Base-by-base conservation (phyloP, 2,329 filamentous ascomycete genomes). In the Ophiostoma novo-ulmi region DNA sequence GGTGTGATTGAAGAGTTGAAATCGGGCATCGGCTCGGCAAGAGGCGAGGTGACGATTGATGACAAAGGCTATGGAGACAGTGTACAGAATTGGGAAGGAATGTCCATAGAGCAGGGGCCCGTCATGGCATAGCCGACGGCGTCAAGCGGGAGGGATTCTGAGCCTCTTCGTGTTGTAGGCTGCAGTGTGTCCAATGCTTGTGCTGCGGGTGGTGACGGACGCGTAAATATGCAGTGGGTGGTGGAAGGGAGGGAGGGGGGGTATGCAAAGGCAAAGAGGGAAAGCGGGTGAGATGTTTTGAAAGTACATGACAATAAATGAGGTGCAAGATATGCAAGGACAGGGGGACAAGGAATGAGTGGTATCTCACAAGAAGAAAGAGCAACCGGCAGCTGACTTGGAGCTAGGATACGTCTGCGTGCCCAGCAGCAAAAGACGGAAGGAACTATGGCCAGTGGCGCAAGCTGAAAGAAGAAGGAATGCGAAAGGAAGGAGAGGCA, bases 51-150 rank as follows among this genome's bases (percentile, higher is more conserved):
- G 17, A 26, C 13, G 22, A 13, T 8, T 14, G 52, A 58, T 58
- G 52, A 26, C 52, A 58, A 26, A 58, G 48, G 52, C 44, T 58
- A 58, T 58, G 52, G 52, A 58, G 52, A 58, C 52, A 58, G 52
- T n/a, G 14, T 48, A n/a, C 44, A 48, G 44, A 48, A 48, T 14
- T 10, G 52, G 52, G 3, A 58, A 58, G 52, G 44, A 17, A 20
- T 6, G 17, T 48, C 44, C 17, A 48, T 5, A n/a, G 6, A 10
- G 52, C n/a, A 20, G 17, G 44, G 44, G 44, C 11, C 11, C n/a
- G 52, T 14, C 22, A 58, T 14, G 52, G 10, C 22, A 13, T 7
- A 48, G 44, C 10, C 38, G 11, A 39, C 38, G 38, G 44, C 44
- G 44, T n/a, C 20, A n/a, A 48, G 20, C 14, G 44, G 44, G 14